Evolutionary conservation across 371 early-diverging fungal species (phyloP), one percentile per base, ranked within the genome.

Genomic region (Capillidium rhysosporum): DNA sequence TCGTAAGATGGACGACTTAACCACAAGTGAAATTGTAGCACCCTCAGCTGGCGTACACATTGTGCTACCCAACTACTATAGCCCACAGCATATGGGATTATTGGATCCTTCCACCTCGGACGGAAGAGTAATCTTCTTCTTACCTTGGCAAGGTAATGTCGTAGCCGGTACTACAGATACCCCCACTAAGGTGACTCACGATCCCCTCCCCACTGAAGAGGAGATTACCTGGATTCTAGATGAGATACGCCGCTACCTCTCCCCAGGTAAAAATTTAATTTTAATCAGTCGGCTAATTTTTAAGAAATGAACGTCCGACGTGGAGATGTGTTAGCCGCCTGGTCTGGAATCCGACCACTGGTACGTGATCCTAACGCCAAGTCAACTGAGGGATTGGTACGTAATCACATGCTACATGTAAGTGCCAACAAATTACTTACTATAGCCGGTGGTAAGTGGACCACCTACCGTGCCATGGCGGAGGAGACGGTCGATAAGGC

Each of bases 361-460:
- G 92, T 98, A n/a, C 82, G 92, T 55, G 96, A 98, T 65, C 91
- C 93, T 18, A 70, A 73, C 43, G 86, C 92, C 26, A 82, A 82
- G 62, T 86, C 84, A 64, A 98, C 97, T 1, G 83, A 86, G 55
- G 80, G 81, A 23, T 73, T 98, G 55, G 97, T 98, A 9, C 86
- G 99, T 60, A 96, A 86, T 68, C 99, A 98, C 62, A 83, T 95
- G 80, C 82, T 98, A 59, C 71, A 89, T 58, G 86, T 85, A 40
- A 83, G 83, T 45, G 69, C 77, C 28, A 75, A 78, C 52, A 88
- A 89, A 5, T 64, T 98, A 49, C 65, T 99, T 56, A 94, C 98
- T 5, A 85, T 99, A 61, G 88, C 98, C 18, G 99, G 99, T 57
- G 99, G 99, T 52, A 99, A 99, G 66, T 99, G 99, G 99, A 99